Conservation (phyloP, 345 rosid species). For the Eucalyptus curtisii region DNA sequence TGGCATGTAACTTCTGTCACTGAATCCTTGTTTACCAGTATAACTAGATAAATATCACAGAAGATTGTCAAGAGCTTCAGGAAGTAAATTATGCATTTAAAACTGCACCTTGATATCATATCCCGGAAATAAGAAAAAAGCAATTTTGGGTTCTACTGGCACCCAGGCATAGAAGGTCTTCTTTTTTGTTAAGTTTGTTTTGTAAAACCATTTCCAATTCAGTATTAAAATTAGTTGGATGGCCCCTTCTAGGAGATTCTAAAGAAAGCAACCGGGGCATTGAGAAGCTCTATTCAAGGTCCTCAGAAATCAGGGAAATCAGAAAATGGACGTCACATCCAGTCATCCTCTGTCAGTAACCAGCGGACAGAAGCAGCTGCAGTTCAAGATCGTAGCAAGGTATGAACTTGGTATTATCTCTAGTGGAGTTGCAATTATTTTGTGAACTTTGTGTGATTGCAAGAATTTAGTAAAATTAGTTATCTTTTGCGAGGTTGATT, state of each 20-base stretch:
- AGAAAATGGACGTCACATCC: constrained; percentile 18
- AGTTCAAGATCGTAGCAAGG: constrained; percentile 37
- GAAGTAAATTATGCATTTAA: neutral
- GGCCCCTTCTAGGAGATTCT: constrained; percentile 36
- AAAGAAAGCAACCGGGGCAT: constrained; percentile 44
- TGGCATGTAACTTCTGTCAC: neutral
- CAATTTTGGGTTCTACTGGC: neutral
- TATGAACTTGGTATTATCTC: neutral
- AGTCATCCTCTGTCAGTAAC: constrained; percentile 13
- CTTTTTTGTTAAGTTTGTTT: neutral
- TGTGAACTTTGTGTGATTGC: neutral
- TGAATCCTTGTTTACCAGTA: neutral
- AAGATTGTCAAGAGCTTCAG: neutral
- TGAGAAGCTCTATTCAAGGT: constrained; percentile 35
- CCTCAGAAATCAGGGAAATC: constrained; percentile 22
- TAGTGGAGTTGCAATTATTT: neutral
- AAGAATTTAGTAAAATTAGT: neutral
- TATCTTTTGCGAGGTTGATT: neutral
- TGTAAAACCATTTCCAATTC: neutral
- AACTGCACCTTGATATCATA: neutral
- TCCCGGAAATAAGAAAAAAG: neutral
- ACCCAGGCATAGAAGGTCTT: neutral
- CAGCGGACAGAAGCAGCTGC: constrained; percentile 14
- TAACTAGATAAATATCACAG: neutral
- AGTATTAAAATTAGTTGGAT: neutral